phyloP scores from a whole-genome alignment of 2,329 filamentous ascomycete species.

The Hypoxylon sp. region DNA sequence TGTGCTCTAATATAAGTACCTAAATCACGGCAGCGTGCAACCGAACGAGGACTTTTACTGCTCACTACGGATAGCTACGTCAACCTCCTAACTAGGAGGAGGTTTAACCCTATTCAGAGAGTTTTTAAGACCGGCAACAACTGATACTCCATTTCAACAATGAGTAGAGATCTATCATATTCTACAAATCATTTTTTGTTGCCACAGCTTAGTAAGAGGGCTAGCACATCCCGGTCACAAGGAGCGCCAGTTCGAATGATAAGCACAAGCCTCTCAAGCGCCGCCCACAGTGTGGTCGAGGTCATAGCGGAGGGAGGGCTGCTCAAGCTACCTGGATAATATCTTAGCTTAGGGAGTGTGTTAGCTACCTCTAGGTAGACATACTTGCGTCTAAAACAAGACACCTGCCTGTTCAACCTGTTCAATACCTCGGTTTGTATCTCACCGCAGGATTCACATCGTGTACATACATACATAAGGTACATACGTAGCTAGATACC shows the following conservation, averaged over 20 bases:
- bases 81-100: slow-evolving; percentile 3
- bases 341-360: slow-evolving; percentile 13
- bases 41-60: slow-evolving; percentile 1
- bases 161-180: slow-evolving; percentile 18
- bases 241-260: slow-evolving; percentile 22
- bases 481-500: slow-evolving; percentile 6
- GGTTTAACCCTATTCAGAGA: neutral
- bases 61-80: slow-evolving; percentile 19
- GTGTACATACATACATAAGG: slow-evolving; percentile 31
- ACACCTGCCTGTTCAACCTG: slow-evolving; percentile 39
- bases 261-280: slow-evolving; percentile 8
- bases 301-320: slow-evolving; percentile 17
- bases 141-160: slow-evolving; percentile 22
- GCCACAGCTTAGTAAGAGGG: slow-evolving; percentile 26
- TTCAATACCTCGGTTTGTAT: slow-evolving; percentile 33
- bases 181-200: slow-evolving; percentile 24
- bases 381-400: slow-evolving; percentile 16
- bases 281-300: slow-evolving; percentile 7
- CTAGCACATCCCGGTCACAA: neutral
- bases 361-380: slow-evolving; percentile 7
- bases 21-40: neutral
- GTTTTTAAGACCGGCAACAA: slow-evolving; percentile 1
- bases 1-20: neutral
- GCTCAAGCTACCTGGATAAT: slow-evolving; percentile 22
- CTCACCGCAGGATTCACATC: slow-evolving; percentile 43